These are phyloP conservation scores for Candida incommunis DNA, from an alignment of 805 yeast species.

Conservation along the genomic window DNA sequence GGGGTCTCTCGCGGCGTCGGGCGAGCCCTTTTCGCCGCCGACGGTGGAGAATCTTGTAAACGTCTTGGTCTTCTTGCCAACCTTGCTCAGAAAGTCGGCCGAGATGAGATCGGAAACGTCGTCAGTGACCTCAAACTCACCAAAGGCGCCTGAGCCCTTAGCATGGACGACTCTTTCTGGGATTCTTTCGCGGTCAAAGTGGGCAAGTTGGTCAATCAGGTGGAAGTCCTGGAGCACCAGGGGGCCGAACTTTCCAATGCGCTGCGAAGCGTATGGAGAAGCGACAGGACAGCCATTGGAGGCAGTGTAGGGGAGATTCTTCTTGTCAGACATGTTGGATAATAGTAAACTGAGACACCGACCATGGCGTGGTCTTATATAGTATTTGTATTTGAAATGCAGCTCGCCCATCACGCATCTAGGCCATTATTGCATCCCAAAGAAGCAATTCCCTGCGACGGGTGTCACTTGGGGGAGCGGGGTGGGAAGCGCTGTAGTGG, in stretches of 20 bases:
- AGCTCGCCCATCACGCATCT: too few relatives aligned
- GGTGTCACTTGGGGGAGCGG: too few relatives aligned
- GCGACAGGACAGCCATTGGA: constrained; percentile 42
- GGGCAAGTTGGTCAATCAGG: constrained; percentile 40
- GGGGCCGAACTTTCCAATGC: constrained; percentile 44
- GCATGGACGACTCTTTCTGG: constrained; percentile 61
- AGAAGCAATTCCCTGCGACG: too few relatives aligned
- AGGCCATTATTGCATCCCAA: too few relatives aligned
- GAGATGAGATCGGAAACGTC: constrained; percentile 36
- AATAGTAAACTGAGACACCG: too few relatives aligned
- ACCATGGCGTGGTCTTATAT: too few relatives aligned
- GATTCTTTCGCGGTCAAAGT: constrained; percentile 49
- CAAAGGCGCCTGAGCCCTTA: constrained; percentile 51
- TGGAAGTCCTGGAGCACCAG: constrained; percentile 44
- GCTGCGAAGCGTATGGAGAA: constrained; percentile 41
- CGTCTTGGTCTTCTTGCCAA: constrained; percentile 70
- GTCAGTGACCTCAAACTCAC: constrained; percentile 45
- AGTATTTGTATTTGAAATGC: too few relatives aligned
- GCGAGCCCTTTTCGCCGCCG: constrained; percentile 54
- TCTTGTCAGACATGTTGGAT: constrained; percentile 8
- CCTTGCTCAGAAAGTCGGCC: constrained; percentile 42
- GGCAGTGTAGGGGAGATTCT: constrained; percentile 26
- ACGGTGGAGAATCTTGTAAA: constrained; percentile 49
- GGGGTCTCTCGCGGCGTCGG: constrained; percentile 57
- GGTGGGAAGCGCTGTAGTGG: too few relatives aligned